Evolutionary conservation across 176 grass and related monocot genomes (phyloP).

Genomic region (barley (Hordeum vulgare)): DNA sequence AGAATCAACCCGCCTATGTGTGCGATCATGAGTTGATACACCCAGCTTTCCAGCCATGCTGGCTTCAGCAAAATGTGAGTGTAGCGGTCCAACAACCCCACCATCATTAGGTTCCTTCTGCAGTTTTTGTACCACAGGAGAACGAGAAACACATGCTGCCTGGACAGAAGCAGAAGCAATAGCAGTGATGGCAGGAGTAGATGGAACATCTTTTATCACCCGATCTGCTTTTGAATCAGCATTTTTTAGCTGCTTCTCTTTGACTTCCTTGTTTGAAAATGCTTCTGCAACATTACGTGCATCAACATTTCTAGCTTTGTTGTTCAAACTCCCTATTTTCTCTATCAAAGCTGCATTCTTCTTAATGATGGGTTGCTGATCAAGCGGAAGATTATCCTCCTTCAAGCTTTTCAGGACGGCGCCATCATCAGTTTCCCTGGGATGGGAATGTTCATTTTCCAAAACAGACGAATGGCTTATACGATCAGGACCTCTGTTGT

Average conservation of each 20-base stretch:
- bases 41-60: constrained; percentile 23
- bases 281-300: constrained; percentile 26
- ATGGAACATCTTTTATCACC: constrained; percentile 28
- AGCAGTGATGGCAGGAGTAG: not conserved
- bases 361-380: constrained; percentile 49
- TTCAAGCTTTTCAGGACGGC: constrained; percentile 32
- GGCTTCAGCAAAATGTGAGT: constrained; percentile 30
- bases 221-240: constrained; percentile 22
- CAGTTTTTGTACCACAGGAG: constrained; percentile 6
- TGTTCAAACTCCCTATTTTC: constrained; percentile 93
- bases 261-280: constrained; percentile 43
- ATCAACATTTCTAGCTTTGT: constrained; percentile 69
- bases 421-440: constrained; percentile 30
- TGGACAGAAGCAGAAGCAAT: constrained; percentile 14
- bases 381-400: constrained; percentile 25
- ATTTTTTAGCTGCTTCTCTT: constrained; percentile 26
- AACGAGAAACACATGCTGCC: constrained; percentile 15
- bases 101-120: constrained; percentile 6
- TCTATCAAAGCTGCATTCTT: constrained; percentile 80
- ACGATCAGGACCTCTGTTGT: constrained; percentile 27
- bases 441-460: constrained; percentile 26
- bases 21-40: constrained; percentile 23
- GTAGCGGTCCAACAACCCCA: constrained; percentile 10
- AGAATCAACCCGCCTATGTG: constrained; percentile 28
- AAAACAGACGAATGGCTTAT: constrained; percentile 2